Conservation (phyloP, 2,329 filamentous ascomycete species). For the Exutisphaerella laricina region DNA sequence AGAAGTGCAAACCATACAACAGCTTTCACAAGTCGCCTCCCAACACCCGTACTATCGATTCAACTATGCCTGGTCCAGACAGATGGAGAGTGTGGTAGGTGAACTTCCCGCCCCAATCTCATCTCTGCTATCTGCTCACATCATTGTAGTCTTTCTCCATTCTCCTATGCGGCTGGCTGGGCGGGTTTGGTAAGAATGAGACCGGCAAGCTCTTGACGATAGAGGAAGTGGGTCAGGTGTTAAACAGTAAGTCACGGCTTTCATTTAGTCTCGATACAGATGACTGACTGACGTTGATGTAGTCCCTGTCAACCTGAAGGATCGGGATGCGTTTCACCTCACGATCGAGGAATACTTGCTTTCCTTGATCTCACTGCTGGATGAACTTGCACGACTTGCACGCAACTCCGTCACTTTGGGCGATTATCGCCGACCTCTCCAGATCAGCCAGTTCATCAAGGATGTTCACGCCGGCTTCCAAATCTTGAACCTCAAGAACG, state of each 20-base stretch:
- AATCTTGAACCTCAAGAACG: constrained; percentile 95
- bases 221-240: constrained; percentile 74
- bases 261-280: background rate
- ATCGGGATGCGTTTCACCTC: constrained; percentile 84
- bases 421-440: constrained; percentile 77
- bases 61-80: constrained; percentile 78
- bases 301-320: constrained; percentile 91
- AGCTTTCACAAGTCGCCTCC: constrained; percentile 68
- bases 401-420: constrained; percentile 92
- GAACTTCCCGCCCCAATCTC: no score
- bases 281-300: constrained; percentile 7
- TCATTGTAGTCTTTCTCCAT: constrained; percentile 49
- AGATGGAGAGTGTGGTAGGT: constrained; percentile 72
- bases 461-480: constrained; percentile 95
- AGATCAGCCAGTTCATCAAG: constrained; percentile 89
- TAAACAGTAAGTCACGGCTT: constrained; percentile 55
- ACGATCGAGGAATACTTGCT: constrained; percentile 97
- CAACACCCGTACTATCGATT: constrained; percentile 98
- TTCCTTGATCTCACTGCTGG: constrained; percentile 76
- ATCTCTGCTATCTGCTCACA: constrained; percentile 1
- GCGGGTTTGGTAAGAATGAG: constrained; percentile 54
- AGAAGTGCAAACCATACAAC: constrained; percentile 64
- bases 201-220: constrained; percentile 69
- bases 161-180: constrained; percentile 68
- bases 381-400: constrained; percentile 84